Percentiles rank a stretch among this genome's conserved stretches.
phyloP scores from a whole-genome alignment of 2,329 filamentous ascomycete species.

The Pezicula radicicola region DNA sequence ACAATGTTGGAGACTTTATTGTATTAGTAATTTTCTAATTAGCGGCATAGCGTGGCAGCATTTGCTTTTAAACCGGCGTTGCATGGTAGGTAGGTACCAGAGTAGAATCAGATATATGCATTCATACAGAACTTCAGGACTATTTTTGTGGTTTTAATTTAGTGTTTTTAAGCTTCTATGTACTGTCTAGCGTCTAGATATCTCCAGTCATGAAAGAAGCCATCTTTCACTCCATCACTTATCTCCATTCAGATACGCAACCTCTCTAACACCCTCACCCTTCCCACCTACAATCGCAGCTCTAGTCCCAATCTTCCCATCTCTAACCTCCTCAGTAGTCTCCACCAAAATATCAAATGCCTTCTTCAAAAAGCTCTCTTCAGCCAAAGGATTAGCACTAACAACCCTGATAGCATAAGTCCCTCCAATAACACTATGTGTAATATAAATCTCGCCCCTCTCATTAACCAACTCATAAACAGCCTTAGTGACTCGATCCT shows the following conservation, averaged over 20 bases:
- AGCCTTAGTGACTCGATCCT: conserved; percentile 67
- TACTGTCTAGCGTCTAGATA: too few relatives aligned
- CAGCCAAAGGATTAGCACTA: conserved; percentile 65
- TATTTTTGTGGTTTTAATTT: too few relatives aligned
- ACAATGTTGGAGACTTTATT: too few relatives aligned
- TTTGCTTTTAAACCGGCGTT: too few relatives aligned
- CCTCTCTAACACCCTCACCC: conserved; percentile 11
- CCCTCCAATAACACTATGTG: conserved; percentile 69
- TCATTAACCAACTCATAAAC: conserved; percentile 75
- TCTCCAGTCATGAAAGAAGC: too few relatives aligned
- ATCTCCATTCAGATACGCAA: conserved; percentile 3
- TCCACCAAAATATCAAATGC: conserved; percentile 72
- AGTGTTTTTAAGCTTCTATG: too few relatives aligned
- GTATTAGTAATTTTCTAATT: too few relatives aligned
- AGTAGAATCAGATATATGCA: too few relatives aligned
- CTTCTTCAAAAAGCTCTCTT: conserved; percentile 68
- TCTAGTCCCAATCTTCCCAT: conserved; percentile 8
- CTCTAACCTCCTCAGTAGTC: conserved; percentile 26
- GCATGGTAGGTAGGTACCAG: too few relatives aligned
- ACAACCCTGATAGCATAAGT: conserved; percentile 80
- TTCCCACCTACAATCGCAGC: conserved; percentile 13
- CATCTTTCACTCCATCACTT: too few relatives aligned
- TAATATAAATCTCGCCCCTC: conserved; percentile 78
- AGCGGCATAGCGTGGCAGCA: too few relatives aligned
- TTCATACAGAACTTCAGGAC: too few relatives aligned